Percentiles rank a stretch among this genome's conserved stretches.
Conservation (phyloP, 306 rosid genomes). For the Carpinus viminea region DNA sequence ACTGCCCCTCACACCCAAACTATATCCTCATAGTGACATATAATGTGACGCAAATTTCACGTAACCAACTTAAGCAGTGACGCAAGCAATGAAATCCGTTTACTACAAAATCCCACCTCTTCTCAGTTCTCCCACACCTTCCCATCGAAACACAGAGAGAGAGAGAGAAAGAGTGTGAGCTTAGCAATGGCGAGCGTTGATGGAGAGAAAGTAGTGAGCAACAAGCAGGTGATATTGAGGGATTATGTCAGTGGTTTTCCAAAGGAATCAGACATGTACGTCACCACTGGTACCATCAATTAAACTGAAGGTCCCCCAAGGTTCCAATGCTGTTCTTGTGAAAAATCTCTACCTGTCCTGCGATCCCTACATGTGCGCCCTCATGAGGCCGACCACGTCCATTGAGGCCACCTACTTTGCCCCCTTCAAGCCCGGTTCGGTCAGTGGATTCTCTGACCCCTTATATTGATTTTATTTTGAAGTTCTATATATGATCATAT, state of each 20-base stretch:
- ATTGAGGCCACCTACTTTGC: too few species aligned
- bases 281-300: conserved; percentile 29
- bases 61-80: neutral
- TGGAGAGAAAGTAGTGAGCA: conserved; percentile 9
- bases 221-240: conserved; percentile 45
- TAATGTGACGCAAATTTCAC: too few species aligned
- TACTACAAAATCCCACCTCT: too few species aligned
- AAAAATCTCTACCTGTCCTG: conserved; percentile 59
- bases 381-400: conserved; percentile 31
- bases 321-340: conserved; percentile 45
- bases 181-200: neutral
- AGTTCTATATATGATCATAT: too few species aligned
- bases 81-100: too few species aligned
- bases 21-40: too few species aligned
- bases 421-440: too few species aligned
- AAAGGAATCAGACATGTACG: conserved; percentile 41
- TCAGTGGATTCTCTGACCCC: too few species aligned
- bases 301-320: conserved; percentile 33
- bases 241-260: conserved; percentile 39
- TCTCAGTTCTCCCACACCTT: too few species aligned
- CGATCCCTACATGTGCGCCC: conserved; percentile 15
- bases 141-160: too few species aligned
- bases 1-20: too few species aligned
- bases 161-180: neutral
- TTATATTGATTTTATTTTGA: too few species aligned